phyloP scores from a whole-genome alignment of 2,329 filamentous ascomycete genomes.

The Fusarium mundagurra region DNA sequence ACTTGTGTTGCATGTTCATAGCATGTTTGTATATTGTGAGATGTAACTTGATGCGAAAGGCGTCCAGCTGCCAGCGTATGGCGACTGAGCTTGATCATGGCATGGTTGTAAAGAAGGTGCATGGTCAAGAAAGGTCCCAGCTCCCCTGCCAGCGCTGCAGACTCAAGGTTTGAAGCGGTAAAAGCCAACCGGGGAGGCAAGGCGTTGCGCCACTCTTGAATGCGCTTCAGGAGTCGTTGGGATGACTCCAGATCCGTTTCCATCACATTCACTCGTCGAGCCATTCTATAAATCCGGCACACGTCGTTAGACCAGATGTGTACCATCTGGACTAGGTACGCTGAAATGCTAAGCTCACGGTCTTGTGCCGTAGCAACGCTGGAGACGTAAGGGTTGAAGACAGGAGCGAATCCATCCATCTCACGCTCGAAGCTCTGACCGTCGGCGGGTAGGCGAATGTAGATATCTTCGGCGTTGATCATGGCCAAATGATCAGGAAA shows the following conservation, averaged over 20 bases:
- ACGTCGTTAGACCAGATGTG: constrained; percentile 73
- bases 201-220: constrained; percentile 67
- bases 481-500: constrained; percentile 63
- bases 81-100: constrained; percentile 72
- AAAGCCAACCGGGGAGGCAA: constrained; percentile 66
- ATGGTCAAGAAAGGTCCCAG: constrained; percentile 70
- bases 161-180: constrained; percentile 65
- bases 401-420: constrained; percentile 64
- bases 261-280: constrained; percentile 41
- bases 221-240: constrained; percentile 58
- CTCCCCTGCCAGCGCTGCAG: constrained; percentile 61
- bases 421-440: constrained; percentile 70
- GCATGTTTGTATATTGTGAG: constrained; percentile 59
- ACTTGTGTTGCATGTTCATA: constrained; percentile 63
- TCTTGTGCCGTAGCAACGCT: constrained; percentile 35
- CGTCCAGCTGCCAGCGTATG: constrained; percentile 57
- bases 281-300: constrained; percentile 62
- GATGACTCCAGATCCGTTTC: constrained; percentile 49
- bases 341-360: constrained; percentile 61
- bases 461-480: constrained; percentile 72
- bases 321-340: constrained; percentile 69
- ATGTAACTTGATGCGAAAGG: constrained; percentile 53
- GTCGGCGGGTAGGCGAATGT: constrained; percentile 72
- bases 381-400: constrained; percentile 63
- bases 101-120: constrained; percentile 73